A percentile compares a stretch with the other conserved stretches of the same genome.
Evolutionary conservation across 345 rosid genomes (phyloP).

Genomic region (Corymbia maculata): DNA sequence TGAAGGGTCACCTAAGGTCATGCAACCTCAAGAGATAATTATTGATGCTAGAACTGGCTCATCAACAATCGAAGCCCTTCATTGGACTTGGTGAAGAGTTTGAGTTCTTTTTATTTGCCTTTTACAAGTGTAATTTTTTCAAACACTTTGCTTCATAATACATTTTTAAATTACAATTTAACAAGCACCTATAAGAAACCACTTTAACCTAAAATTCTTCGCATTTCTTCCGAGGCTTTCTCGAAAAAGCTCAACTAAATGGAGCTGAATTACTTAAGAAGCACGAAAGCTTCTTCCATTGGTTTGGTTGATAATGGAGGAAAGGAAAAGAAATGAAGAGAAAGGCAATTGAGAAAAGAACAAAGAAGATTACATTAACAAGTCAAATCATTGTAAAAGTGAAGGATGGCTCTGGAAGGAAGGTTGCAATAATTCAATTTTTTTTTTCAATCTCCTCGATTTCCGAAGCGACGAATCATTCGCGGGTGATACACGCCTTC

Average conservation of each 20-base stretch:
- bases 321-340: neutral
- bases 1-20: neutral
- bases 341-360: neutral
- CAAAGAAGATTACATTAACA: neutral
- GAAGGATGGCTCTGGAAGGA: neutral
- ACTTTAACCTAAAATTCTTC: neutral
- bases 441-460: neutral
- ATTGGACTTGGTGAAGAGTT: rapidly evolving
- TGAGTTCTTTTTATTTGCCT: neutral
- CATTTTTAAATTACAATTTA: neutral
- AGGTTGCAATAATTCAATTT: neutral
- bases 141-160: neutral
- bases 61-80: rapidly evolving
- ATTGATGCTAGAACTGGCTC: neutral
- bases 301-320: neutral
- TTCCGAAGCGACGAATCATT: neutral
- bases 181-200: neutral
- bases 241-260: neutral
- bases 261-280: neutral
- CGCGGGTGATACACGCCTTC: neutral
- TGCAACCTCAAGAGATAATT: neutral
- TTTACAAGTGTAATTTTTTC: neutral
- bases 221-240: neutral
- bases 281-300: neutral
- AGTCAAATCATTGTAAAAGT: neutral